phyloP scores from a whole-genome alignment of 495 filamentous ascomycete genomes.

The Penicillium coffeae region DNA sequence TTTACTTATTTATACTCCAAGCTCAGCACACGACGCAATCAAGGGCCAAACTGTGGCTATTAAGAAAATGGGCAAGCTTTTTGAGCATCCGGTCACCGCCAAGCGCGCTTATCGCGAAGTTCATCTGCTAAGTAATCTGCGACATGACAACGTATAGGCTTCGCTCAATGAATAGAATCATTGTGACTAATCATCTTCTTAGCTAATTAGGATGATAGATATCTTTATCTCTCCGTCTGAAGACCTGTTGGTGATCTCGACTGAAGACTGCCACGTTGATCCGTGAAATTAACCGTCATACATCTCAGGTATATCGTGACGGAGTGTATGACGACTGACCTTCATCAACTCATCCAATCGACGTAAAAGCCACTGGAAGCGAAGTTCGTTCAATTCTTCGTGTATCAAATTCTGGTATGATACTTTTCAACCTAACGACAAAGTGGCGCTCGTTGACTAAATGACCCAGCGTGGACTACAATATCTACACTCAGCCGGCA shows the following conservation, averaged over 20 bases:
- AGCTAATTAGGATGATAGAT: slow-evolving; percentile 98
- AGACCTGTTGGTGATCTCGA: slow-evolving; percentile 71
- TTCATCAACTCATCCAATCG: slow-evolving; percentile 90
- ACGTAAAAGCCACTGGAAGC: slow-evolving; percentile 95
- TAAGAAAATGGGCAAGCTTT: slow-evolving; percentile 99
- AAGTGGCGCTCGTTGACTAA: too few species aligned
- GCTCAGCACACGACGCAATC: slow-evolving; percentile 95
- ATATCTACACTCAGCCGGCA: slow-evolving; percentile 97
- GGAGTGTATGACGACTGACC: slow-evolving; percentile 92
- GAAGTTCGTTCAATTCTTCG: slow-evolving; percentile 99
- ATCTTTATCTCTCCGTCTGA: slow-evolving; percentile 99
- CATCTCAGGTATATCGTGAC: slow-evolving; percentile 98
- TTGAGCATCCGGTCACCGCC: slow-evolving; percentile 93
- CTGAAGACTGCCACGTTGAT: slow-evolving; percentile 22
- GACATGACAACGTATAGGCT: slow-evolving; percentile 82
- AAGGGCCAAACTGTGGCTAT: slow-evolving; percentile 92
- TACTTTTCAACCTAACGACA: too few species aligned
- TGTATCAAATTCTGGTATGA: slow-evolving; percentile 98
- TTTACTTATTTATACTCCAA: too few species aligned
- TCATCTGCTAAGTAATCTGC: slow-evolving; percentile 94
- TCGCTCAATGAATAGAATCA: not conserved
- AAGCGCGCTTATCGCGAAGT: slow-evolving; percentile 97
- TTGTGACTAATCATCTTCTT: slow-evolving; percentile 17
- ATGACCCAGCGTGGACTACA: slow-evolving; percentile 96
- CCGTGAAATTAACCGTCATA: too few species aligned